Conservation (phyloP, 768 basidiomycete species). For the Tulasnella sp. region DNA sequence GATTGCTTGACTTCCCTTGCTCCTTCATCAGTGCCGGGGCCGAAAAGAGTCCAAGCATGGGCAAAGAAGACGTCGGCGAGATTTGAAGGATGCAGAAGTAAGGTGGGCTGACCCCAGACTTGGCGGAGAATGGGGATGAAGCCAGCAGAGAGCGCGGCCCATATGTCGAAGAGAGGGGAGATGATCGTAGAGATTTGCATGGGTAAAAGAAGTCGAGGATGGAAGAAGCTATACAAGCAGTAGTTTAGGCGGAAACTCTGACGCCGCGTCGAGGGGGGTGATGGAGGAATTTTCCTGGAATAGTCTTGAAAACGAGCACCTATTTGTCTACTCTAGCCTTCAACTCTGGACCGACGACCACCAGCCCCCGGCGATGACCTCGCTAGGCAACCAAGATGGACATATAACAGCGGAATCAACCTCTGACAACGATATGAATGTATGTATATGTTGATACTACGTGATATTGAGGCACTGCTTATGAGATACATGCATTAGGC, state of each 20-base stretch:
- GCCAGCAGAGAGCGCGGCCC: slow-evolving; percentile 28
- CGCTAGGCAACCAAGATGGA: background rate
- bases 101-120: slow-evolving; percentile 30
- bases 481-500: background rate
- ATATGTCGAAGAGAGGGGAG: slow-evolving; percentile 34
- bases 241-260: background rate
- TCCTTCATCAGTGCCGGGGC: slow-evolving; percentile 35
- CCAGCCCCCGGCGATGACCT: background rate
- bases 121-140: slow-evolving; percentile 38
- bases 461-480: background rate
- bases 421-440: background rate
- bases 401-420: background rate
- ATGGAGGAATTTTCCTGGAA: background rate
- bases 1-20: slow-evolving; percentile 31
- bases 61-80: slow-evolving; percentile 48
- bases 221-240: too few species aligned
- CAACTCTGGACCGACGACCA: background rate
- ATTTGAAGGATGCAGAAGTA: slow-evolving; percentile 35
- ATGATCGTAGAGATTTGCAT: slow-evolving; percentile 42
- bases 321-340: background rate
- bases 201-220: too few species aligned
- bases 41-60: slow-evolving; percentile 44
- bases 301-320: background rate
- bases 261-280: background rate
- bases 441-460: background rate